Evolutionary conservation across 139 green algal species (phyloP).

Genomic region (Coccomyxa sp.): DNA sequence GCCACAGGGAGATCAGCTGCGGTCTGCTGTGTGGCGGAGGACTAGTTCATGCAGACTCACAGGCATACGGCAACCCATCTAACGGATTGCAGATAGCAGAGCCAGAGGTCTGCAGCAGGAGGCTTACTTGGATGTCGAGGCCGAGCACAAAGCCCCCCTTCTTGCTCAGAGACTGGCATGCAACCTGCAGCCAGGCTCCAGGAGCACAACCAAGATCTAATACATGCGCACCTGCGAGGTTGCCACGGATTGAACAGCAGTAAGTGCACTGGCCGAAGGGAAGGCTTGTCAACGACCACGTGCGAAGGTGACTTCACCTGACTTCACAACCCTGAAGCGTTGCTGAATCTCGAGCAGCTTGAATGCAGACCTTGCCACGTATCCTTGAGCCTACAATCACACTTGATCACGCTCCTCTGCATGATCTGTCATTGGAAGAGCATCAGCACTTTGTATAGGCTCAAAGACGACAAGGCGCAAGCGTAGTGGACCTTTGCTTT

Average conservation of each 20-base stretch:
- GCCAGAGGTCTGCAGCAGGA: not conserved
- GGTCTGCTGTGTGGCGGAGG: not conserved
- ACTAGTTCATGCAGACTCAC: not conserved
- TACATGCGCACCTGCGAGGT: slow-evolving; percentile 35
- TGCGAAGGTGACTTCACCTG: slow-evolving; percentile 4
- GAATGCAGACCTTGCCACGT: slow-evolving; percentile 69
- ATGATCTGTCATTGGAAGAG: not conserved
- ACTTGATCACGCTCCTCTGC: not conserved
- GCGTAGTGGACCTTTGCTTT: slow-evolving; percentile 48
- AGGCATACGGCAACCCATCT: not conserved
- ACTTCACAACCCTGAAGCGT: slow-evolving; percentile 11
- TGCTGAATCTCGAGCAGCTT: slow-evolving; percentile 81
- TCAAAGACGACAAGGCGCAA: not conserved
- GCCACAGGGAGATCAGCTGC: not conserved
- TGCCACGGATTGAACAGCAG: not conserved
- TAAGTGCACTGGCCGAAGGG: not conserved
- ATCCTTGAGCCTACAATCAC: slow-evolving; percentile 59
- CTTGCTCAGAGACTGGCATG: slow-evolving; percentile 69
- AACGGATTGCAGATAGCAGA: not conserved
- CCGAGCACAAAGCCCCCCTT: slow-evolving; percentile 65
- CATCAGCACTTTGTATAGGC: not conserved
- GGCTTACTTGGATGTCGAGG: slow-evolving; percentile 61
- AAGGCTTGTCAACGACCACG: not conserved
- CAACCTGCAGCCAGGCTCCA: slow-evolving; percentile 79
- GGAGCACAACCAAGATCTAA: slow-evolving; percentile 75